Conservation (phyloP, 768 basidiomycete genomes). For the Favolaschia claudopus region DNA sequence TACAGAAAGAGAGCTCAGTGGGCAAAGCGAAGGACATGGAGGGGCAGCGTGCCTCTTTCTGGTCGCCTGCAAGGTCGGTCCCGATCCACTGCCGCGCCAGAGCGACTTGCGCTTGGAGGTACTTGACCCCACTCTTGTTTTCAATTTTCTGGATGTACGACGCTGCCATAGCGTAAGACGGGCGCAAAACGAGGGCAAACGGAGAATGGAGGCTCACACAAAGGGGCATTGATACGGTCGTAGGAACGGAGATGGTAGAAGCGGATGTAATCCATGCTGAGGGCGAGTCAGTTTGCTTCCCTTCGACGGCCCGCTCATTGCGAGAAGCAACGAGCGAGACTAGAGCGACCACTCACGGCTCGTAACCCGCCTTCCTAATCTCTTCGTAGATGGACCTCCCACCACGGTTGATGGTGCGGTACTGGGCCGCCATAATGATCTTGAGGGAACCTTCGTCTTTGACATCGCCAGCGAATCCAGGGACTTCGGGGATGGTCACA, state of each 20-base stretch:
- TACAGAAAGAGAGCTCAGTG: too few species aligned
- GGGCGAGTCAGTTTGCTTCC: background rate
- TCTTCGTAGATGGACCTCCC: slow-evolving; percentile 87
- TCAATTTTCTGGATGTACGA: slow-evolving; percentile 76
- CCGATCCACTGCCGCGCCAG: slow-evolving; percentile 81
- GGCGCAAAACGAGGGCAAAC: background rate
- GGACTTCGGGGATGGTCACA: slow-evolving; percentile 89
- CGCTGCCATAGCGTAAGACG: slow-evolving; percentile 10
- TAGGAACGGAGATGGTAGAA: slow-evolving; percentile 95
- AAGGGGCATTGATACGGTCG: slow-evolving; percentile 87
- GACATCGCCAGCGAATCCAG: slow-evolving; percentile 87
- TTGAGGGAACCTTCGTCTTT: slow-evolving; percentile 69
- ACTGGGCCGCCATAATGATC: slow-evolving; percentile 89
- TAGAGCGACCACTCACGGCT: slow-evolving; percentile 74
- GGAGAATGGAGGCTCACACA: slow-evolving; percentile 46
- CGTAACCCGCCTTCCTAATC: slow-evolving; percentile 76
- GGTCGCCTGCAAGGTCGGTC: slow-evolving; percentile 46
- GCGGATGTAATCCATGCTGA: slow-evolving; percentile 82
- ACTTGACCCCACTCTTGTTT: slow-evolving; percentile 75
- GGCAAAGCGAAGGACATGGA: too few species aligned
- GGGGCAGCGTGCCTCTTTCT: too few species aligned
- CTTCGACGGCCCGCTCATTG: background rate
- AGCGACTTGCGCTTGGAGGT: slow-evolving; percentile 88
- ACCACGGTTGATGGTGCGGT: slow-evolving; percentile 90
- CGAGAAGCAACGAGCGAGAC: background rate